Conservation (phyloP, 768 basidiomycete genomes). For the Leccinum ochraceum region DNA sequence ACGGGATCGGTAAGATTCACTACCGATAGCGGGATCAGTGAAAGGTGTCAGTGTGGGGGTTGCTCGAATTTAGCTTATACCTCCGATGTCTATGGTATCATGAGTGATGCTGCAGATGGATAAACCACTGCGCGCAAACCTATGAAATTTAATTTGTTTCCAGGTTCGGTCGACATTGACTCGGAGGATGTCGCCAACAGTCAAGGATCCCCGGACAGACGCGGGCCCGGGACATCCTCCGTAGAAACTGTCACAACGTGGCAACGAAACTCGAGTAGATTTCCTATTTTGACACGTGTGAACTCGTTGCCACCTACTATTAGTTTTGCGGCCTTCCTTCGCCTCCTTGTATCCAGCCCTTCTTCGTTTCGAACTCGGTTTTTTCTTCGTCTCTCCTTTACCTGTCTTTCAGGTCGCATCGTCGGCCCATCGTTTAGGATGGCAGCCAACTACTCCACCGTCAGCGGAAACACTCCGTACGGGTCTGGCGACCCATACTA, state of each 20-base stretch:
- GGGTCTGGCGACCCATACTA: slow-evolving; percentile 70
- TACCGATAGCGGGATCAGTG: slow-evolving; percentile 17
- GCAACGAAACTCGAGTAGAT: neutral
- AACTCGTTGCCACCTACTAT: slow-evolving; percentile 9
- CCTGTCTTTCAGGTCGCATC: slow-evolving; percentile 9
- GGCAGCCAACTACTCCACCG: slow-evolving; percentile 41
- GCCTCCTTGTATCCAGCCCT: neutral
- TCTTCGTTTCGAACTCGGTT: slow-evolving; percentile 11
- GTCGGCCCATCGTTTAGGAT: slow-evolving; percentile 31
- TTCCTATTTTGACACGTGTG: slow-evolving; percentile 12
- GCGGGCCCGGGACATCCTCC: too few species aligned
- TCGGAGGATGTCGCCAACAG: neutral
- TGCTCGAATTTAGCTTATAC: slow-evolving; percentile 21
- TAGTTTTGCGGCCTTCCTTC: neutral
- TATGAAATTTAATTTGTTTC: slow-evolving; percentile 34
- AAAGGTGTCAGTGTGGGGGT: neutral
- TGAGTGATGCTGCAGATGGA: neutral
- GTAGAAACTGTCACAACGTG: too few species aligned
- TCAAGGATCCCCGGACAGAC: neutral
- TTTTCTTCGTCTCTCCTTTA: slow-evolving; percentile 27
- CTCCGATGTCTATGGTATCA: slow-evolving; percentile 40
- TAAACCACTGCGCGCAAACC: slow-evolving; percentile 24
- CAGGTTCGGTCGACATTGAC: slow-evolving; percentile 7
- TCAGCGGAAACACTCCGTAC: slow-evolving; percentile 43
- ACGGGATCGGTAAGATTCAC: slow-evolving; percentile 60